Evolutionary conservation across 495 filamentous ascomycete species (phyloP).

Genomic region (Ascobolus immersus): DNA sequence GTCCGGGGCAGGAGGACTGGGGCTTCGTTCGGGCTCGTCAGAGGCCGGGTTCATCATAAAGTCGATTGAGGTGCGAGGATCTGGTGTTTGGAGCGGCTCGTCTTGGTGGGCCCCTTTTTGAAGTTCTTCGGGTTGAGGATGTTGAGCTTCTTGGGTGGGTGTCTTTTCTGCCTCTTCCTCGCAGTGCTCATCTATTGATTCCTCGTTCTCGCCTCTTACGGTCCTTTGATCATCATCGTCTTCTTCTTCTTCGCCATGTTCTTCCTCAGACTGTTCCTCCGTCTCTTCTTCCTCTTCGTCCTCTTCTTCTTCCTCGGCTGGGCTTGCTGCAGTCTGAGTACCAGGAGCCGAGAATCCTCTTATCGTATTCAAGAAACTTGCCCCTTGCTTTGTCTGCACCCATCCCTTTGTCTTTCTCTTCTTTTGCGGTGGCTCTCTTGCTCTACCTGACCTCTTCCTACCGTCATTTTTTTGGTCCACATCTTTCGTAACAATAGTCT

Average conservation of each 20-base stretch:
- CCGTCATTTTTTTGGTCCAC: no score
- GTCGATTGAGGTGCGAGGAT: no score
- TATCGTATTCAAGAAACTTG: constrained; percentile 25
- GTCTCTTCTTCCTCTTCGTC: constrained; percentile 9
- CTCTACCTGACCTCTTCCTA: no score
- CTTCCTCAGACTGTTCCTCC: constrained; percentile 14
- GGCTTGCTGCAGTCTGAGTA: constrained; percentile 18
- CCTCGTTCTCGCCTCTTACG: constrained; percentile 33
- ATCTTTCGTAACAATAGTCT: constrained; percentile 37
- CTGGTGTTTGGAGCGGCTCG: no score
- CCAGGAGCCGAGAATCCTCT: constrained; percentile 55
- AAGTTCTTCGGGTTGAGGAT: no score
- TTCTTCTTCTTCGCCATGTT: constrained; percentile 19
- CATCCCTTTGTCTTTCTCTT: constrained; percentile 8
- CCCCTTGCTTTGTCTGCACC: constrained; percentile 7
- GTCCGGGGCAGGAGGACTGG: no score
- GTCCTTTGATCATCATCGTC: constrained; percentile 28
- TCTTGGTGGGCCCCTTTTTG: no score
- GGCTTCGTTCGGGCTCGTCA: no score
- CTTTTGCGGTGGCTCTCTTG: constrained; percentile 9
- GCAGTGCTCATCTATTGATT: constrained; percentile 35
- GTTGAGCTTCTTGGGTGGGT: constrained; percentile 15
- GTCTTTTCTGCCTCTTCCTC: constrained; percentile 38
- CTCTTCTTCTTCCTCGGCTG: constrained; percentile 14
- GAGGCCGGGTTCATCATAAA: no score